Conservation (phyloP, 192 early-diverging fungal genomes). For the Coemansia sp. region DNA sequence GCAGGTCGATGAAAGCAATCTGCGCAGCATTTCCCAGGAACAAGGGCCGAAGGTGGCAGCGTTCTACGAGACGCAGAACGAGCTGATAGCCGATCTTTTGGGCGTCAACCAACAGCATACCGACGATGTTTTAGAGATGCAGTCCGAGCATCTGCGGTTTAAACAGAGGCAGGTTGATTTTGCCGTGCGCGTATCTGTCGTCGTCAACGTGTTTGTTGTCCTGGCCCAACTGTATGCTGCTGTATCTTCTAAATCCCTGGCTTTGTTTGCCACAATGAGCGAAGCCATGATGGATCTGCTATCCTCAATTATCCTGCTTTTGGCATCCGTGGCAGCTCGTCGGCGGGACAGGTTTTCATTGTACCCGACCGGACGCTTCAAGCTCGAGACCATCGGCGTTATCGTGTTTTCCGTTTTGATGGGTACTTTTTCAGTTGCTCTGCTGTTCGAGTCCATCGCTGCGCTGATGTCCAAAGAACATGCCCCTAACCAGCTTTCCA, state of each 20-base stretch:
- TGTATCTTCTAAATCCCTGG: constrained; percentile 69
- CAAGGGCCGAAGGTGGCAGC: constrained; percentile 41
- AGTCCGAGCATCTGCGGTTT: constrained; percentile 28
- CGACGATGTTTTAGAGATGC: constrained; percentile 38
- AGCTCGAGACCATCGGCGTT: constrained; percentile 76
- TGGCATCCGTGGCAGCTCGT: constrained; percentile 61
- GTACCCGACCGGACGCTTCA: constrained; percentile 74
- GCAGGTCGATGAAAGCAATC: constrained; percentile 38
- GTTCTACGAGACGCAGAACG: constrained; percentile 55
- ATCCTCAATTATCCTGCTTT: constrained; percentile 63
- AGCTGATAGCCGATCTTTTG: constrained; percentile 44
- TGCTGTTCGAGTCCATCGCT: constrained; percentile 67
- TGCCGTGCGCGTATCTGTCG: constrained; percentile 68
- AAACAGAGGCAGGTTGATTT: constrained; percentile 53
- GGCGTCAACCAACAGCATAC: constrained; percentile 52
- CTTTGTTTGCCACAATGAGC: constrained; percentile 78
- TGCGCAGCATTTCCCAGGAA: constrained; percentile 27
- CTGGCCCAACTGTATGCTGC: constrained; percentile 70
- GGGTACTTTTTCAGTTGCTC: constrained; percentile 67
- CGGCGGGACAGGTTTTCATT: constrained; percentile 61
- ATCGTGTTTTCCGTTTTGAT: constrained; percentile 80
- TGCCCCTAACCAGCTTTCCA: constrained; percentile 50
- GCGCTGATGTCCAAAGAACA: constrained; percentile 55
- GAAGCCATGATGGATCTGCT: constrained; percentile 82
- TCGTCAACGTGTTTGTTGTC: constrained; percentile 68